Percentiles rank a stretch among this genome's conserved stretches.
Conservation (phyloP, 202 grass and related monocot genomes). For the Eragrostis tef region DNA sequence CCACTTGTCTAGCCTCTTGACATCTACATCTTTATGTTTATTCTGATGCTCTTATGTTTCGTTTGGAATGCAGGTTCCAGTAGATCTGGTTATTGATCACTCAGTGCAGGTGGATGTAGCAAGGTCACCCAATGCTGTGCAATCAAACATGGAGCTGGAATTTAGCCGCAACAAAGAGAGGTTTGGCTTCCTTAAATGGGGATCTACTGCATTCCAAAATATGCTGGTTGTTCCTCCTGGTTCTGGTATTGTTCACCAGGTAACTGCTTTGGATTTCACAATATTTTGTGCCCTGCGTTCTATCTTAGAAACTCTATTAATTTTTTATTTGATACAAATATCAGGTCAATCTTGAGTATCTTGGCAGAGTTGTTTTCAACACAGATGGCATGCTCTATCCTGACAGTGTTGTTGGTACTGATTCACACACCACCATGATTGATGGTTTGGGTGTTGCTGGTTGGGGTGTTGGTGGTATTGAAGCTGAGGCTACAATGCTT, state of each 20-base stretch:
- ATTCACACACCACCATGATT: conserved; percentile 99
- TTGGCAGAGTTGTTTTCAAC: conserved; percentile 94
- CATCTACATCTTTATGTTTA: neutral
- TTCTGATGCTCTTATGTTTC: conserved; percentile 35
- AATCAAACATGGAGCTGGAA: conserved; percentile 88
- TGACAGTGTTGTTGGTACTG: conserved; percentile 95
- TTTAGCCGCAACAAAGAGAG: conserved; percentile 92
- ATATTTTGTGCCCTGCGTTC: conserved; percentile 17
- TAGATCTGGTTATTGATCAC: conserved; percentile 98
- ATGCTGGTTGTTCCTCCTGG: conserved; percentile 94
- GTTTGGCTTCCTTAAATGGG: conserved; percentile 98
- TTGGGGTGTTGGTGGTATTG: conserved; percentile 97
- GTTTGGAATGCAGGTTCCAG: conserved; percentile 70
- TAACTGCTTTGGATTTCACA: conserved; percentile 27
- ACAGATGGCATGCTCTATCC: conserved; percentile 74
- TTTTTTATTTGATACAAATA: conserved; percentile 31
- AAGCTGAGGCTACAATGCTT: conserved; percentile 95
- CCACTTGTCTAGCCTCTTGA: neutral
- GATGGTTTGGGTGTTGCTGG: conserved; percentile 97
- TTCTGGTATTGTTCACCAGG: conserved; percentile 98
- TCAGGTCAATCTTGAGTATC: conserved; percentile 97
- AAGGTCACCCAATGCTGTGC: conserved; percentile 77
- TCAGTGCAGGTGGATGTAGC: conserved; percentile 99
- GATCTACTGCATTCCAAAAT: conserved; percentile 87
- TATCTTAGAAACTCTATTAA: neutral